Percentiles rank a stretch among this genome's conserved stretches.
Evolutionary conservation across 176 grass and related monocot species (phyloP).

Genomic region (Panicum miliaceum): DNA sequence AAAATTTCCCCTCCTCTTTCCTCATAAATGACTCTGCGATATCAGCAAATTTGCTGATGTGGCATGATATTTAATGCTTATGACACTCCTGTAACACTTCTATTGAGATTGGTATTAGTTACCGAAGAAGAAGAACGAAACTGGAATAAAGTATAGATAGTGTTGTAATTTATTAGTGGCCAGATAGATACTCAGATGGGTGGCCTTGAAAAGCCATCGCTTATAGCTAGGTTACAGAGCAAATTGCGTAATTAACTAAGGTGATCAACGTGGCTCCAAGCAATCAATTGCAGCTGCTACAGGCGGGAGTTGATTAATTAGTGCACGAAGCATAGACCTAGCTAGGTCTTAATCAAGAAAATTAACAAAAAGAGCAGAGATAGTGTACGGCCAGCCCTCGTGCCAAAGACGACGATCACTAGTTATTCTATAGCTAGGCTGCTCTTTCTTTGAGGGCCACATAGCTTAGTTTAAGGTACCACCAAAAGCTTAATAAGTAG

Average conservation of each 20-base stretch:
- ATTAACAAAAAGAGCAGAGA: not conserved
- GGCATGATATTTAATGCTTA: too few relatives aligned
- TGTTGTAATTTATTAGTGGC: not conserved
- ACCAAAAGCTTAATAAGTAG: conserved; percentile 13
- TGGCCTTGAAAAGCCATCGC: not conserved
- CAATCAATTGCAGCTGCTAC: not conserved
- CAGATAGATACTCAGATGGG: not conserved
- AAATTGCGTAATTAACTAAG: not conserved
- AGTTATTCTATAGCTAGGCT: not conserved
- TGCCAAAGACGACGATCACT: not conserved
- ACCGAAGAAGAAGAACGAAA: not conserved
- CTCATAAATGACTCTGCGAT: too few relatives aligned
- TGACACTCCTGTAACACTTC: too few relatives aligned
- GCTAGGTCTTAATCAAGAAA: conserved; percentile 21
- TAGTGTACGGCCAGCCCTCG: not conserved
- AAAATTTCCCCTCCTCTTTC: too few relatives aligned
- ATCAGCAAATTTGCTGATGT: too few relatives aligned
- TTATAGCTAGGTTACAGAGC: not conserved
- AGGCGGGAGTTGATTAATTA: not conserved
- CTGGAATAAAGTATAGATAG: not conserved
- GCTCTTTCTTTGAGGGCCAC: not conserved
- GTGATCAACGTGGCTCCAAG: not conserved
- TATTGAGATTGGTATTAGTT: too few relatives aligned
- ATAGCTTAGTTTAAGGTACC: not conserved
- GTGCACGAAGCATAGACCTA: not conserved